Conservation (phyloP, 2,329 filamentous ascomycete genomes). For the Stagonosporopsis chrysanthemi region DNA sequence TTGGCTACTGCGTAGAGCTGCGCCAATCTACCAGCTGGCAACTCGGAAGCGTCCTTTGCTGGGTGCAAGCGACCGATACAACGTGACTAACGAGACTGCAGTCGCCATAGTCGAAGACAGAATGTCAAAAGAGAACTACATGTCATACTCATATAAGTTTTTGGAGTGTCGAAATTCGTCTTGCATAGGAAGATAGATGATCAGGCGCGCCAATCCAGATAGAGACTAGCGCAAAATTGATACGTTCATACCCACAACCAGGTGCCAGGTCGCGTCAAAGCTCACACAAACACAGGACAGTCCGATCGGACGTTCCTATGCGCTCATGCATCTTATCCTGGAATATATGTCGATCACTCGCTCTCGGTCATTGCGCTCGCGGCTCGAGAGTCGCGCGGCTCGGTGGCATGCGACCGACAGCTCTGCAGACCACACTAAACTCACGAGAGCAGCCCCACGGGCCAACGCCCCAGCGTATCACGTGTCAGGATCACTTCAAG, state of each 20-base stretch:
- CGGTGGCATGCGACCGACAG: constrained; percentile 5
- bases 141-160: neutral
- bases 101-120: neutral
- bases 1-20: no score
- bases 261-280: neutral
- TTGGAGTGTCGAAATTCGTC: neutral
- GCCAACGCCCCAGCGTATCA: neutral
- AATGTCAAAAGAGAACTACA: neutral
- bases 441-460: neutral
- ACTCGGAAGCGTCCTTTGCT: no score
- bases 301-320: neutral
- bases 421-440: neutral
- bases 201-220: neutral
- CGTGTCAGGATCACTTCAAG: neutral
- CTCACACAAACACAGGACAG: neutral
- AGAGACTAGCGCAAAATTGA: neutral
- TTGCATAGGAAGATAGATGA: no score
- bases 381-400: neutral
- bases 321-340: neutral
- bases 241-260: neutral
- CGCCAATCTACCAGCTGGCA: no score
- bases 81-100: no score
- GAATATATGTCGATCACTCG: neutral
- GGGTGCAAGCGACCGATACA: no score
- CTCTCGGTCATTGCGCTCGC: constrained; percentile 1